Evolutionary conservation across 2,329 filamentous ascomycete genomes (phyloP).

Genomic region (Cercospora beticola): DNA sequence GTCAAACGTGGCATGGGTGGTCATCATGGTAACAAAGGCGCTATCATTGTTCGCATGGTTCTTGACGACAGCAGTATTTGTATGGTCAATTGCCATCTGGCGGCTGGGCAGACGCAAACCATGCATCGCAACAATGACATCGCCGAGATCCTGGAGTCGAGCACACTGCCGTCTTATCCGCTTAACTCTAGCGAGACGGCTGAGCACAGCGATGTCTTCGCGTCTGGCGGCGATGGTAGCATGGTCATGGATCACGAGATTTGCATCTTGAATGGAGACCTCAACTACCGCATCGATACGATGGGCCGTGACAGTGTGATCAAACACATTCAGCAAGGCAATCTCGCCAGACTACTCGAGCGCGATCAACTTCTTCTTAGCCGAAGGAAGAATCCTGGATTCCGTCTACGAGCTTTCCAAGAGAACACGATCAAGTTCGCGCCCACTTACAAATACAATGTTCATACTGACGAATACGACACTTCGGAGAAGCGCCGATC

Average conservation of each 20-base stretch:
- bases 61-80: conserved; percentile 92
- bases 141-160: conserved; percentile 80
- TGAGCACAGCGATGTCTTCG: conserved; percentile 71
- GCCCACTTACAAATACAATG: conserved; percentile 98
- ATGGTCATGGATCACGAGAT: conserved; percentile 97
- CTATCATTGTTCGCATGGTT: conserved; percentile 85
- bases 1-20: conserved; percentile 97
- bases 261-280: conserved; percentile 91
- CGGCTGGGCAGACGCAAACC: conserved; percentile 88
- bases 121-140: conserved; percentile 90
- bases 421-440: conserved; percentile 88
- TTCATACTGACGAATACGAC: conserved; percentile 91
- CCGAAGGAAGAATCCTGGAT: conserved; percentile 82
- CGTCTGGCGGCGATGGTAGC: conserved; percentile 88
- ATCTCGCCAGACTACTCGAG: conserved; percentile 82
- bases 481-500: conserved; percentile 83
- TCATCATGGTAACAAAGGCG: conserved; percentile 93
- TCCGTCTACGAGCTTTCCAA: conserved; percentile 84
- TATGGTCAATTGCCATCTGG: conserved; percentile 96
- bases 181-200: conserved; percentile 46
- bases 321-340: conserved; percentile 75
- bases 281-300: conserved; percentile 97
- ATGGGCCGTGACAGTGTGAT: conserved; percentile 94
- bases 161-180: conserved; percentile 67
- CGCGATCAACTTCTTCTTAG: conserved; percentile 91